Evolutionary conservation across 2,329 filamentous ascomycete genomes (phyloP).

Genomic region (Exutisphaerella laricina): DNA sequence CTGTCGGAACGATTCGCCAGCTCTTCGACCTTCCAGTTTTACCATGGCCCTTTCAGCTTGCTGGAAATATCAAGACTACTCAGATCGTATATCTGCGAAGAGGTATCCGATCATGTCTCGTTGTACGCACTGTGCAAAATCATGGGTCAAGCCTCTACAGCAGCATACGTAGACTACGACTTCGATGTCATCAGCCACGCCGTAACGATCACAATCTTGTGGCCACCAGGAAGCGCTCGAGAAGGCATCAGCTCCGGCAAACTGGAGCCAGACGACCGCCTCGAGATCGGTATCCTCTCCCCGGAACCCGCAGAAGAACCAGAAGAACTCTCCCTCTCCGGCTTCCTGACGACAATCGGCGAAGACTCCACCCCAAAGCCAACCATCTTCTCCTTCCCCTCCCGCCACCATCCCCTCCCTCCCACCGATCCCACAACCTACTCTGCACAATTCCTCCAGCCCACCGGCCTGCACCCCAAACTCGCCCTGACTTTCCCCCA

Average conservation of each 20-base stretch:
- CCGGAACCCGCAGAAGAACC: conserved; percentile 57
- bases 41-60: conserved; percentile 54
- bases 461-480: conserved; percentile 78
- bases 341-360: conserved; percentile 71
- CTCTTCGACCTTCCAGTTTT: conserved; percentile 63
- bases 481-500: conserved; percentile 61
- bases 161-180: conserved; percentile 63
- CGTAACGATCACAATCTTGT: conserved; percentile 49
- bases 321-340: conserved; percentile 72
- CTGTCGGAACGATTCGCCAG: conserved; percentile 56
- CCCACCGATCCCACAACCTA: conserved; percentile 34
- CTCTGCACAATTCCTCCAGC: conserved; percentile 57
- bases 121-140: conserved; percentile 12
- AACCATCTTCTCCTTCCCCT: conserved; percentile 76
- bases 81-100: not conserved
- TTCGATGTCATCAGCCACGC: conserved; percentile 64
- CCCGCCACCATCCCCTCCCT: conserved; percentile 62
- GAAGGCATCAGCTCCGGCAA: conserved; percentile 3
- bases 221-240: conserved; percentile 1
- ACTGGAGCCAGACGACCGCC: conserved; percentile 24
- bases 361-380: conserved; percentile 65
- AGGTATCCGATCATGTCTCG: conserved; percentile 27
- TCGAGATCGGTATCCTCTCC: conserved; percentile 77
- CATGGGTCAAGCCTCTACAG: conserved; percentile 7
- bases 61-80: conserved; percentile 1